phyloP scores from a whole-genome alignment of 2,329 filamentous ascomycete species.

The Colletotrichum kahawae region DNA sequence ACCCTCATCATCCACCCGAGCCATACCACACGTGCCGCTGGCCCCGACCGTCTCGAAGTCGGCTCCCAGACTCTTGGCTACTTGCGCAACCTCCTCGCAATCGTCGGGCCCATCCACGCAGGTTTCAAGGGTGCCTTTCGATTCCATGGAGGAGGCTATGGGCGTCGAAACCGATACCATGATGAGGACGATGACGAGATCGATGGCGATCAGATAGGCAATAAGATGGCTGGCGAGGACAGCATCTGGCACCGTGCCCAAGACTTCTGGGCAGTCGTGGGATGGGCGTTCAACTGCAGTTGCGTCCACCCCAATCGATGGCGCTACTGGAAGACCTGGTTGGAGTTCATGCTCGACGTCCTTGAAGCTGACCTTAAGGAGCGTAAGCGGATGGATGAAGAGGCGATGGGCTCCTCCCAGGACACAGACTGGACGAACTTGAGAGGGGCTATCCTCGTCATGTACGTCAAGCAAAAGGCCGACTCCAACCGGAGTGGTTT shows the following conservation, averaged over 20 bases:
- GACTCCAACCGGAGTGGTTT: constrained; percentile 49
- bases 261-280: constrained; percentile 88
- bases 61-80: constrained; percentile 72
- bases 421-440: constrained; percentile 25
- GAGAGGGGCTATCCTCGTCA: constrained; percentile 62
- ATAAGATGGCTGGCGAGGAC: constrained; percentile 65
- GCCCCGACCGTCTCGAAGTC: constrained; percentile 64
- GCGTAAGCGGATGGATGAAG: constrained; percentile 54
- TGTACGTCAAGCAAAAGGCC: constrained; percentile 56
- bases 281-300: constrained; percentile 91
- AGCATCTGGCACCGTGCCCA: constrained; percentile 78
- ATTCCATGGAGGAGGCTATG: constrained; percentile 56
- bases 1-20: constrained; percentile 84
- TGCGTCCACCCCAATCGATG: constrained; percentile 74
- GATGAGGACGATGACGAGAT: constrained; percentile 45
- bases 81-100: constrained; percentile 68
- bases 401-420: constrained; percentile 25
- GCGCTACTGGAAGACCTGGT: constrained; percentile 81
- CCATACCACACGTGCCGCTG: constrained; percentile 75
- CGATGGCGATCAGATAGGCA: constrained; percentile 58
- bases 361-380: constrained; percentile 74
- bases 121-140: constrained; percentile 74
- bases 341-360: constrained; percentile 79
- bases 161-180: constrained; percentile 45
- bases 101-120: constrained; percentile 74